Evolutionary conservation across 75 land plant species (phyloP), one percentile per base, ranked within the genome.

Genomic region (Sequoiadendron giganteum): DNA sequence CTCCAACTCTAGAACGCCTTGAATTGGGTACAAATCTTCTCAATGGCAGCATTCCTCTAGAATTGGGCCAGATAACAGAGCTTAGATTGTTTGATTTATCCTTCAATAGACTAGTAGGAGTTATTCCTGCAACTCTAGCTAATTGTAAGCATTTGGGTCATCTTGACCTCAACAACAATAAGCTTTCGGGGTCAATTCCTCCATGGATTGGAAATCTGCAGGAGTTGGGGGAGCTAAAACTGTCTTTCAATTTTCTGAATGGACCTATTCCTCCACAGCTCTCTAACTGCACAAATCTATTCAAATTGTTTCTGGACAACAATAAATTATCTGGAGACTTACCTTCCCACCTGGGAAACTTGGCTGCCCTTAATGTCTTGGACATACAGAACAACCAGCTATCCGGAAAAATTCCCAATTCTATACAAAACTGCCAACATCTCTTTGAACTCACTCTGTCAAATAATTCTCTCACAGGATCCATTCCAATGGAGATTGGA

Each of bases 291-390:
- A 89, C 92, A 21, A 86, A 39, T 15, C 55, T 93, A n/a, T 82
- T 96, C 15, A 95, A 89, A 81, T 92, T 96, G 78, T 93, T 90
- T 19, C 92, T 96, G 55, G 84, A 88, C 76, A 65, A 86, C 89
- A 96, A 97, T 88, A 88, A 87, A 49, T 91, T 97, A 16, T 91
- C 94, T 11, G 99, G 99, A 2, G 48, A 48, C 7, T 93, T 96
- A 61, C 99, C 99, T 25, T 76, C 77, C 11, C 90, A 93, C 86
- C 85, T 96, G 28, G 94, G 95, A 6, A 85, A 87, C 28, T 90
- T 97, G 47, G 79, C 88, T 25, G 83, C 89, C 55, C 93, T 97
- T 32, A 93, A 95, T 68, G 92, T 92, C 68, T 92, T 96, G 76
- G 85, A 92, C 68, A 86, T 96, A 28, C 88, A 93, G 55, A 88